Conservation (phyloP, 257 asterid genomes). For the Ajuga chamaepitys region DNA sequence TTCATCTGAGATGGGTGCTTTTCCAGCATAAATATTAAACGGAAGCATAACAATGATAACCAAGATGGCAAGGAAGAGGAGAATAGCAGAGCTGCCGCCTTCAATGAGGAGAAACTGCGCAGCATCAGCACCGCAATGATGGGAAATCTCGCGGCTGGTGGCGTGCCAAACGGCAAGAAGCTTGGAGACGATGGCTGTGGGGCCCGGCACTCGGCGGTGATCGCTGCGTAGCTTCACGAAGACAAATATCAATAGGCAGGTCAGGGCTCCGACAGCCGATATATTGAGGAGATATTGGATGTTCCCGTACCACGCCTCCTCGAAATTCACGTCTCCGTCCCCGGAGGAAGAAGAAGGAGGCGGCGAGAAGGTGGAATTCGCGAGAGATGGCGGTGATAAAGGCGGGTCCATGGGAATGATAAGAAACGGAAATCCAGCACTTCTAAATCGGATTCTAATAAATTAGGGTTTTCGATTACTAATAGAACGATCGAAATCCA, state of each 20-base stretch:
- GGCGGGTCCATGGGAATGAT: slow-evolving; percentile 30
- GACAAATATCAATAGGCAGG: slow-evolving; percentile 77
- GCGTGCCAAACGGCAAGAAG: slow-evolving; percentile 98
- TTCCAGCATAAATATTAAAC: slow-evolving; percentile 69
- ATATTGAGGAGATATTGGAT: slow-evolving; percentile 85
- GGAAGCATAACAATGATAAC: slow-evolving; percentile 68
- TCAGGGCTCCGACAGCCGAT: slow-evolving; percentile 88
- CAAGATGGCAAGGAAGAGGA: slow-evolving; percentile 54
- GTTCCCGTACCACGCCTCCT: slow-evolving; percentile 83
- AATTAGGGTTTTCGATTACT: slow-evolving; percentile 1
- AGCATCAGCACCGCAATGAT: slow-evolving; percentile 95
- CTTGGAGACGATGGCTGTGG: slow-evolving; percentile 73
- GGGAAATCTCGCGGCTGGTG: slow-evolving; percentile 86
- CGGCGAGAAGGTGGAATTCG: slow-evolving; percentile 29
- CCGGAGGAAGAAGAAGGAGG: slow-evolving; percentile 48
- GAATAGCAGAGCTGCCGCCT: slow-evolving; percentile 81
- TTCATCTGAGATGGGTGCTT: slow-evolving; percentile 62
- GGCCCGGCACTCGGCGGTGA: slow-evolving; percentile 92
- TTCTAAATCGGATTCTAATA: slow-evolving; percentile 14
- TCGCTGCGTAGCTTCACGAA: slow-evolving; percentile 94
- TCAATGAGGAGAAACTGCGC: slow-evolving; percentile 89
- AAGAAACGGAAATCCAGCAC: slow-evolving; percentile 10
- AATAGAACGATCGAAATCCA: slow-evolving; percentile 8
- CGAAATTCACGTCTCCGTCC: slow-evolving; percentile 43
- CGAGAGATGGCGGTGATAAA: slow-evolving; percentile 18